phyloP scores from a whole-genome alignment of 2,329 filamentous ascomycete genomes.

The Cladosporium sp. region DNA sequence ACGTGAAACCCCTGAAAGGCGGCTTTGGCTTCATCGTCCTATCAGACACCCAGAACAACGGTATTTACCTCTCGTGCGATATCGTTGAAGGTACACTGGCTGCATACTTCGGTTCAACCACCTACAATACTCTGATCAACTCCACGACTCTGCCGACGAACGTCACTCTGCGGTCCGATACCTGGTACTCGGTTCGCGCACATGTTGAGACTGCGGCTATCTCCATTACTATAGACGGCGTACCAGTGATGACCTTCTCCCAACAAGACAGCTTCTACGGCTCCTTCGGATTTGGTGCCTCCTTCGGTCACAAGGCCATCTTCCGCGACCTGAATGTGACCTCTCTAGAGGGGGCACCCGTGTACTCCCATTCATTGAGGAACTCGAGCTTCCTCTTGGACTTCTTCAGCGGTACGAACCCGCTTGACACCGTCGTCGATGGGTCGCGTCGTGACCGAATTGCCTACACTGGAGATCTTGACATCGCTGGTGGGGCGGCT shows the following conservation, averaged over 20 bases:
- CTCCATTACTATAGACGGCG: neutral
- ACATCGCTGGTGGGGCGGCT: neutral
- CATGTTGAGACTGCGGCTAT: neutral
- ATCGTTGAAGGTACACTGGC: neutral
- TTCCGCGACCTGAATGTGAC: neutral
- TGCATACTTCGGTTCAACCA: neutral
- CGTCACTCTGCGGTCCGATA: neutral
- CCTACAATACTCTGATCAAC: neutral
- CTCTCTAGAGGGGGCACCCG: neutral
- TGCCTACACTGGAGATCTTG: neutral
- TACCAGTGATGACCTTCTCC: neutral
- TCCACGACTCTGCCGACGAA: neutral
- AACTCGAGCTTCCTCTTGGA: neutral
- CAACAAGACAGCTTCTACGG: neutral
- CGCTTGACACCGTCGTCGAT: neutral
- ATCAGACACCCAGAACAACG: neutral
- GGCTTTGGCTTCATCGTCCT: neutral
- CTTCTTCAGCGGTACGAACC: neutral
- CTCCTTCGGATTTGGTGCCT: neutral
- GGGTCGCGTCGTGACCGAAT: neutral
- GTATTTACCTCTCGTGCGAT: conserved; percentile 2
- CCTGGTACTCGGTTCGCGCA: neutral
- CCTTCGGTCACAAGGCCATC: neutral
- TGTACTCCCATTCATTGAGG: neutral
- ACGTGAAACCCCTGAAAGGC: neutral